These are phyloP conservation scores for Urostyla sp. DNA, from an alignment of 73 alveolate genomes.

Conservation along the genomic window DNA sequence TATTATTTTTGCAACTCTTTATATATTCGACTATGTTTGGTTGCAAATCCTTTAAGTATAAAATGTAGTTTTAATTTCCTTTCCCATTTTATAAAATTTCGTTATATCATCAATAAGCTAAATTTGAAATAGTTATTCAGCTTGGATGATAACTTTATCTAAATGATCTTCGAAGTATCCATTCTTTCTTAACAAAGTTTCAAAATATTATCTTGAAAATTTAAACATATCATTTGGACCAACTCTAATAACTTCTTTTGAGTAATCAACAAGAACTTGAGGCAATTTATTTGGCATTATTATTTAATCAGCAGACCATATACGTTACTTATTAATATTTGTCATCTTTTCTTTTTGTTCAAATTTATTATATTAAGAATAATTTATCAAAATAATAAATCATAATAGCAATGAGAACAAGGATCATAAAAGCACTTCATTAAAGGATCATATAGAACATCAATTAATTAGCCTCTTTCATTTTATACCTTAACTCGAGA, in stretches of 20 bases:
- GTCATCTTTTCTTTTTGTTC: slow-evolving; percentile 51
- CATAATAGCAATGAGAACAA: slow-evolving; percentile 42
- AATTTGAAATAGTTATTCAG: no score
- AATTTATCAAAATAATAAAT: slow-evolving; percentile 15
- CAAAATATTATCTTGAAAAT: slow-evolving; percentile 65
- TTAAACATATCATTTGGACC: slow-evolving; percentile 63
- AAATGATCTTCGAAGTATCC: slow-evolving; percentile 50
- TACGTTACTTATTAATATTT: slow-evolving; percentile 71
- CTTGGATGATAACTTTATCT: no score
- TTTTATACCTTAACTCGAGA: slow-evolving; percentile 28
- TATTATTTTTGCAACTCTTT: no score
- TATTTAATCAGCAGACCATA: slow-evolving; percentile 72
- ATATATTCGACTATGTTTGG: no score
- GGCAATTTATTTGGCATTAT: slow-evolving; percentile 70
- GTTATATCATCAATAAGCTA: neutral
- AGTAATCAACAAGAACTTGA: slow-evolving; percentile 62
- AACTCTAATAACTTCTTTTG: slow-evolving; percentile 62
- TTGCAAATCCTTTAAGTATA: no score
- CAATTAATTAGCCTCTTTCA: slow-evolving; percentile 53
- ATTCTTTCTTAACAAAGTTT: slow-evolving; percentile 16
- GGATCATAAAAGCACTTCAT: slow-evolving; percentile 70
- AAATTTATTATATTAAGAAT: neutral
- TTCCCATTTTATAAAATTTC: neutral
- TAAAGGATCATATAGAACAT: slow-evolving; percentile 63
- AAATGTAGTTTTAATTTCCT: no score